phyloP scores from a whole-genome alignment of 1,139 yeast species.

The Magnusiomyces suaveolens region DNA sequence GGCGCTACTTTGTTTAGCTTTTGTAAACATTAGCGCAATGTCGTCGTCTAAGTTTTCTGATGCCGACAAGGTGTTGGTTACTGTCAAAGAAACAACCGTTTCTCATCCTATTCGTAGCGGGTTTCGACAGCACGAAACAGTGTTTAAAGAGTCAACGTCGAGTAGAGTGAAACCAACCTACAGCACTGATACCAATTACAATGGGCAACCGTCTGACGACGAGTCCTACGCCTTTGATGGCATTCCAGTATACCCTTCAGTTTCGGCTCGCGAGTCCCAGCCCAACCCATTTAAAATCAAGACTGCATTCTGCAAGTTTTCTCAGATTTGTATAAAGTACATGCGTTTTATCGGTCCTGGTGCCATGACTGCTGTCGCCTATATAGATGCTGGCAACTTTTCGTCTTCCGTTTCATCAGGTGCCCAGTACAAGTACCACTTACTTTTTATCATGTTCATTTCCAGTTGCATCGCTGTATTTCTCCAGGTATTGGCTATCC shows the following conservation, averaged over 20 bases:
- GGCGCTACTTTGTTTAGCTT: too few relatives aligned
- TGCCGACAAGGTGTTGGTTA: background rate
- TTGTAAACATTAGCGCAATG: too few relatives aligned
- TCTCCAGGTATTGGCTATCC: constrained; percentile 73
- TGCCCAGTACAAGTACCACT: constrained; percentile 72
- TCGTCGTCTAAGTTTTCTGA: background rate
- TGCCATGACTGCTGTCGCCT: constrained; percentile 87
- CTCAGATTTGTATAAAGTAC: background rate
- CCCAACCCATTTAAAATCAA: background rate
- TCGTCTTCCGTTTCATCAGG: constrained; percentile 94
- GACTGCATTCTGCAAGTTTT: background rate
- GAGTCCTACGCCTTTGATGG: background rate
- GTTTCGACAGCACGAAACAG: background rate
- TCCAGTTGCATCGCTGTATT: constrained; percentile 84
- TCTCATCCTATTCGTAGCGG: background rate
- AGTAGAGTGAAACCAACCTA: too few relatives aligned
- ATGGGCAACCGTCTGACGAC: background rate
- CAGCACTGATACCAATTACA: background rate
- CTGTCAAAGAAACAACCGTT: background rate
- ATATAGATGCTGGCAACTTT: constrained; percentile 96
- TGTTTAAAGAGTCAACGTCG: too few relatives aligned
- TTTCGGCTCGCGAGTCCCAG: background rate
- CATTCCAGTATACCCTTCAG: background rate
- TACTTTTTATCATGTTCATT: constrained; percentile 67
- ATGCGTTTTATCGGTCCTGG: constrained; percentile 74